phyloP scores from a whole-genome alignment of 257 asterid species.

The Nicotiana paniculata region DNA sequence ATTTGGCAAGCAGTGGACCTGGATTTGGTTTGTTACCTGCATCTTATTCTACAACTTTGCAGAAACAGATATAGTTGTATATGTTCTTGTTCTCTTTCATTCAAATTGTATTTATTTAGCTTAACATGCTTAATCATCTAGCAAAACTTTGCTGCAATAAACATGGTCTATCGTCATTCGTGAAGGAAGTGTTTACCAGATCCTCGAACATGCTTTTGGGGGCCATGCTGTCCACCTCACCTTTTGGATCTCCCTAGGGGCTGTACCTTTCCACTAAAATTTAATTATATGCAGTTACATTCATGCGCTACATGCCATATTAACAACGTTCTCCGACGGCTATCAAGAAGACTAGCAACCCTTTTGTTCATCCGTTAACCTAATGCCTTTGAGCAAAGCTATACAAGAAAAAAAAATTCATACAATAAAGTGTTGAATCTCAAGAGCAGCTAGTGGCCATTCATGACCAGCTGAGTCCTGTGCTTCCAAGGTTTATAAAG shows the following conservation, averaged over 20 bases:
- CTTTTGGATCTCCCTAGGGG: neutral
- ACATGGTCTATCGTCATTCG: neutral
- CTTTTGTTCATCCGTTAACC: neutral
- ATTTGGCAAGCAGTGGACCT: constrained; percentile 87
- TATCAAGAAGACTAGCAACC: neutral
- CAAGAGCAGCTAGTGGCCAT: neutral
- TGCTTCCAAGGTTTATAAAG: neutral
- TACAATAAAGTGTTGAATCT: neutral
- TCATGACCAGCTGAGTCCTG: neutral
- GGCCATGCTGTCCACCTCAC: neutral
- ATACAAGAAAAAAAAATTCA: neutral
- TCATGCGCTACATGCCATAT: neutral
- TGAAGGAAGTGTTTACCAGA: neutral
- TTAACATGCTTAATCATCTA: neutral
- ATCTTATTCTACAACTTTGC: neutral
- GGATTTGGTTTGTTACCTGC: constrained; percentile 66
- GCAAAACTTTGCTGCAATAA: neutral
- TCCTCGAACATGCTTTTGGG: neutral
- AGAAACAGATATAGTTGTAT: neutral
- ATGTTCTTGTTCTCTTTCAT: neutral
- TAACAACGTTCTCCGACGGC: neutral
- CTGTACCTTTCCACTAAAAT: neutral
- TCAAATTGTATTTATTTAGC: neutral
- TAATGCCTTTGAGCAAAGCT: neutral
- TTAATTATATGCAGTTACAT: neutral